These are phyloP conservation scores for Rhinocladiella similis DNA, from an alignment of 2,329 filamentous ascomycete species.

Conservation along the genomic window DNA sequence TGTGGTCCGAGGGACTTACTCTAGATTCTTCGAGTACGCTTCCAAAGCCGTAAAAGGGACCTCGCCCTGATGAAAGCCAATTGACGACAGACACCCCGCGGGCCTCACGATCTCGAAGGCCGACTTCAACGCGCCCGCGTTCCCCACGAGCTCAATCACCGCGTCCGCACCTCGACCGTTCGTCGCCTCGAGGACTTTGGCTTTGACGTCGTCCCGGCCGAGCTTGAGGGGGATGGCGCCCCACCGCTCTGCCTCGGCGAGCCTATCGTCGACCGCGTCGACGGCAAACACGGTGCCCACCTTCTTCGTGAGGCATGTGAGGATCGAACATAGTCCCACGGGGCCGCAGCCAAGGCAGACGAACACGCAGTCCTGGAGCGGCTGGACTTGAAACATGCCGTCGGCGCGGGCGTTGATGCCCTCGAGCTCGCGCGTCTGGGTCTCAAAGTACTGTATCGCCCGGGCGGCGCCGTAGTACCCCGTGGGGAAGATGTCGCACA, in stretches of 20 bases:
- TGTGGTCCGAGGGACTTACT: constrained; percentile 2
- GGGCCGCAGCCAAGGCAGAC: constrained; percentile 65
- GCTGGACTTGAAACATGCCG: neutral
- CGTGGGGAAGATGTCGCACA: constrained; percentile 27
- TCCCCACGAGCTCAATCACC: constrained; percentile 20
- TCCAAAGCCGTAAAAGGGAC: constrained; percentile 11
- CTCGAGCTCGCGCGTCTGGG: neutral
- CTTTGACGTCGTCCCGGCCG: constrained; percentile 54
- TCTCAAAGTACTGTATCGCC: constrained; percentile 64
- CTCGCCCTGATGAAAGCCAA: constrained; percentile 19
- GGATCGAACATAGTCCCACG: constrained; percentile 66
- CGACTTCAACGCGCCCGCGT: constrained; percentile 5
- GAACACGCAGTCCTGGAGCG: constrained; percentile 40
- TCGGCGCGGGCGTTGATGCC: neutral
- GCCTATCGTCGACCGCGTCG: constrained; percentile 60
- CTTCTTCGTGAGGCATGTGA: constrained; percentile 58
- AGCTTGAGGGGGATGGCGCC: constrained; percentile 63
- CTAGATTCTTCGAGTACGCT: constrained; percentile 15
- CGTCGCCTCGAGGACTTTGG: constrained; percentile 59
- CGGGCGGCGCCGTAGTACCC: constrained; percentile 50
- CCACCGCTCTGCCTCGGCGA: constrained; percentile 60
- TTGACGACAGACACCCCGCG: constrained; percentile 8
- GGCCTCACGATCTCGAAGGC: constrained; percentile 21
- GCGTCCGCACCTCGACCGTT: constrained; percentile 68
- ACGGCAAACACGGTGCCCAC: constrained; percentile 46